Evolutionary conservation across 805 yeast species (phyloP).

Genomic region (Nakazawaea wickerhamii): DNA sequence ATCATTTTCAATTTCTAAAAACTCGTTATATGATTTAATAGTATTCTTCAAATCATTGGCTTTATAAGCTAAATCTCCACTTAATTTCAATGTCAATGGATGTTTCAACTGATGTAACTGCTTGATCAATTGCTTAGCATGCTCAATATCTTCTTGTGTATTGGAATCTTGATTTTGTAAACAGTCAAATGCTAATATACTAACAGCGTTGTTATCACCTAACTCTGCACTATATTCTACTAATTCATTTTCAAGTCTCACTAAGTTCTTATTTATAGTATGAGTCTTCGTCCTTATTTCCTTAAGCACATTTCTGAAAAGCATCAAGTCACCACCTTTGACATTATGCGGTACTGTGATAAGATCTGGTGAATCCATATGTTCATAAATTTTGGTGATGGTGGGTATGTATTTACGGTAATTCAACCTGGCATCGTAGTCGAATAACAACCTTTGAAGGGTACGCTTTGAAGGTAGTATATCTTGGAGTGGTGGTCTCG

Average conservation of each 20-base stretch:
- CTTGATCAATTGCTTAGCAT: constrained; percentile 58
- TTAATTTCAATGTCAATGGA: constrained; percentile 69
- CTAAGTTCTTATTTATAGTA: constrained; percentile 47
- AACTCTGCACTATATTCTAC: constrained; percentile 81
- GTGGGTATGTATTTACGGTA: constrained; percentile 50
- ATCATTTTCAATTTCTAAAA: constrained; percentile 49
- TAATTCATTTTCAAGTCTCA: constrained; percentile 62
- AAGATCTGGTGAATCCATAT: constrained; percentile 30
- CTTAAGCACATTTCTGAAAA: constrained; percentile 61
- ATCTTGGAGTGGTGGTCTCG: constrained; percentile 35
- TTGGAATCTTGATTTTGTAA: constrained; percentile 30
- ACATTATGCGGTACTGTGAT: constrained; percentile 12
- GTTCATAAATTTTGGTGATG: constrained; percentile 44
- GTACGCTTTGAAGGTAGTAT: constrained; percentile 55
- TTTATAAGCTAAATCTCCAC: constrained; percentile 68
- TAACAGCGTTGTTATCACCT: constrained; percentile 78
- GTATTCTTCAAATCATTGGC: constrained; percentile 49
- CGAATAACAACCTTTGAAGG: constrained; percentile 58
- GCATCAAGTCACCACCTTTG: constrained; percentile 53
- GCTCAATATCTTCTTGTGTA: constrained; percentile 47
- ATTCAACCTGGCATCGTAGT: constrained; percentile 54
- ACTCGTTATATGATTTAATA: constrained; percentile 50
- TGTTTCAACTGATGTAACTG: constrained; percentile 55
- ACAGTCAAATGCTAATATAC: constrained; percentile 66
- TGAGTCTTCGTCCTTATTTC: constrained; percentile 57